Base-by-base conservation (phyloP, 441 rosid species). In the Flueggea neowawraea region DNA sequence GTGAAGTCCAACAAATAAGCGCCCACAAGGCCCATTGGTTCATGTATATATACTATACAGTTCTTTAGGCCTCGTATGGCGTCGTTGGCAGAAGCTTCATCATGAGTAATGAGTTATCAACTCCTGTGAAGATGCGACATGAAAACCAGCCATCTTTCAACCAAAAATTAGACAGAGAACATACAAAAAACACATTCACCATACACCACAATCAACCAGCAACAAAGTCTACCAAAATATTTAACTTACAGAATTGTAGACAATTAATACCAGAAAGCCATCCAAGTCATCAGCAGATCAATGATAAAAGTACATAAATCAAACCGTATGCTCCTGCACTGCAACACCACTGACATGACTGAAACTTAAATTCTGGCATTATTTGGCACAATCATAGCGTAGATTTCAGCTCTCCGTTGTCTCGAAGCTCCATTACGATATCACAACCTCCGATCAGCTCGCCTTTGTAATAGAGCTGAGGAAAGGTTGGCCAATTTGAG, bases 371-470 rank as follows among this genome's bases (percentile, higher is more conserved):
- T 31, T 22, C 28, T 22, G 28, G 28, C 28, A 17, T 57, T 44
- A 61, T 48, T 59, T 54, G 52, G 31, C 15, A 41, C 47, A 39
- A 47, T 57, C 49, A 6, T 16, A 54, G 22, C 7, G 96, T 86
- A n/a, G 83, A 65, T 75, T 86, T 84, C 69, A 95, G 91, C 57
- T 89, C 97, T 58, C 94, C 90, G 5, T 69, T 80, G 70, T 59
- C 77, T 60, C 63, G 74, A 52, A 95, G 81, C 79, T 89, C 99
- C 87, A 89, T 63, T 45, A 95, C 48, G 39, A 89, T 95, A 64
- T 95, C 99, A 61, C 97, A 91, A n/a, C 99, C 99, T 69, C 99
- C 99, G 52, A 95, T 63, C 10, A 95, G 75, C 79, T 95, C 96
- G 31, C 97, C 99, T 73, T 88, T 91, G 80, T 81, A 80, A 70